These are phyloP conservation scores for Hibiscus mutabilis DNA, from an alignment of 345 rosid species.

Conservation along the genomic window DNA sequence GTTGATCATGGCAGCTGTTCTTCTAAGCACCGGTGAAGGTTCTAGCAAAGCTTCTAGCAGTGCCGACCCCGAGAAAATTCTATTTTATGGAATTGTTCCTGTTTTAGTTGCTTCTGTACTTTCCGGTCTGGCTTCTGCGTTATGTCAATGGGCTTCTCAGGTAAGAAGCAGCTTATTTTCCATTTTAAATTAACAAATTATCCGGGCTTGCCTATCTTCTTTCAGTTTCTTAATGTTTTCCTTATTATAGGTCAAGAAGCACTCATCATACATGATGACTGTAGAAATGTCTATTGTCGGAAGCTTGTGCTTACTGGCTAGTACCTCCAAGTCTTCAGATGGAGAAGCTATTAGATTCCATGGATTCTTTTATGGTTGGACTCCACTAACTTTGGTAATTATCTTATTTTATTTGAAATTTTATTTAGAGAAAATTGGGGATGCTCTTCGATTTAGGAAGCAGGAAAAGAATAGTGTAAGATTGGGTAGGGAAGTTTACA, in stretches of 20 bases:
- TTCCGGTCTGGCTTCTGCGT: conserved; percentile 92
- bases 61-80: conserved; percentile 48
- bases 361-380: conserved; percentile 92
- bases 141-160: conserved; percentile 99
- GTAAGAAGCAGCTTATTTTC: conserved; percentile 23
- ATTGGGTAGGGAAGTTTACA: background rate
- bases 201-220: background rate
- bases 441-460: background rate
- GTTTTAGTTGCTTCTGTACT: conserved; percentile 92
- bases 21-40: conserved; percentile 92
- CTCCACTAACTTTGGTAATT: conserved; percentile 74
- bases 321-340: conserved; percentile 83
- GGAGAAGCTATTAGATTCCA: conserved; percentile 73
- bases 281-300: background rate
- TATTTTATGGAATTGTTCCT: conserved; percentile 87
- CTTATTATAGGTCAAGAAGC: background rate
- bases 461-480: background rate
- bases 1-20: conserved; percentile 83
- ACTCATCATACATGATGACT: background rate
- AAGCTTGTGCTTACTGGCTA: conserved; percentile 58
- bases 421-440: background rate
- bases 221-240: background rate
- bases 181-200: background rate
- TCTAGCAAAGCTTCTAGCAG: conserved; percentile 58
- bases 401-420: background rate